These are phyloP conservation scores for Chlamydomonas schloesseri DNA, from an alignment of 139 green algal species.

Conservation along the genomic window DNA sequence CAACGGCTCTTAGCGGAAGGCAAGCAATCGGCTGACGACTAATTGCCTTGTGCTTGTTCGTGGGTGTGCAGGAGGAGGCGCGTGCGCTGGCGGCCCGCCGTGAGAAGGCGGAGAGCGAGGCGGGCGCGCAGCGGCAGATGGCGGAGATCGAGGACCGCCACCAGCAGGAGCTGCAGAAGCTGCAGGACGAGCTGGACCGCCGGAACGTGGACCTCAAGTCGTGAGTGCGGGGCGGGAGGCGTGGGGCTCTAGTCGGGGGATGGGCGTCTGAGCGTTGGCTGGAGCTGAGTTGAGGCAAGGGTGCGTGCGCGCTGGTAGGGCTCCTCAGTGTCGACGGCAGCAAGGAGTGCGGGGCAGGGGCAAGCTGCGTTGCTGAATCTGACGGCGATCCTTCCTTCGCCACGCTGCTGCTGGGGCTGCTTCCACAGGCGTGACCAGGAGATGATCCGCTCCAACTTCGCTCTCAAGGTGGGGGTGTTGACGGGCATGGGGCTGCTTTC, in stretches of 20 bases:
- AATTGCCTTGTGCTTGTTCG: too few relatives aligned
- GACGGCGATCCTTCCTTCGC: too few relatives aligned
- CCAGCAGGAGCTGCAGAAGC: neutral
- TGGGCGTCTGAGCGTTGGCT: neutral
- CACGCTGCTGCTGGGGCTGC: too few relatives aligned
- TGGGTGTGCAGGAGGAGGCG: constrained; percentile 11
- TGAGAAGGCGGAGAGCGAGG: neutral
- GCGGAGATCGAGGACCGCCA: constrained; percentile 32
- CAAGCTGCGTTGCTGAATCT: too few relatives aligned
- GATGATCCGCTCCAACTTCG: constrained; percentile 29
- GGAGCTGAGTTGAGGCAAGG: too few relatives aligned
- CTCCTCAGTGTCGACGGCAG: too few relatives aligned
- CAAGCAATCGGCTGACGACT: too few relatives aligned
- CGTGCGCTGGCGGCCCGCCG: neutral
- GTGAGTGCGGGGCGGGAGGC: neutral
- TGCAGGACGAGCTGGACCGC: constrained; percentile 32
- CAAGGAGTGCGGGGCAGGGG: too few relatives aligned
- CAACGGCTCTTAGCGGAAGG: too few relatives aligned
- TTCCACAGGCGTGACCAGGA: constrained; percentile 36
- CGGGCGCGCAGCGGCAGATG: constrained; percentile 6
- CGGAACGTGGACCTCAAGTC: constrained; percentile 18
- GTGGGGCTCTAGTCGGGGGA: too few relatives aligned
- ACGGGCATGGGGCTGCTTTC: too few relatives aligned
- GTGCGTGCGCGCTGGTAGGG: too few relatives aligned
- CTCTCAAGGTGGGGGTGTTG: neutral